Base-by-base conservation (phyloP, 139 green algal genomes). In the Chlorella vulgaris region DNA sequence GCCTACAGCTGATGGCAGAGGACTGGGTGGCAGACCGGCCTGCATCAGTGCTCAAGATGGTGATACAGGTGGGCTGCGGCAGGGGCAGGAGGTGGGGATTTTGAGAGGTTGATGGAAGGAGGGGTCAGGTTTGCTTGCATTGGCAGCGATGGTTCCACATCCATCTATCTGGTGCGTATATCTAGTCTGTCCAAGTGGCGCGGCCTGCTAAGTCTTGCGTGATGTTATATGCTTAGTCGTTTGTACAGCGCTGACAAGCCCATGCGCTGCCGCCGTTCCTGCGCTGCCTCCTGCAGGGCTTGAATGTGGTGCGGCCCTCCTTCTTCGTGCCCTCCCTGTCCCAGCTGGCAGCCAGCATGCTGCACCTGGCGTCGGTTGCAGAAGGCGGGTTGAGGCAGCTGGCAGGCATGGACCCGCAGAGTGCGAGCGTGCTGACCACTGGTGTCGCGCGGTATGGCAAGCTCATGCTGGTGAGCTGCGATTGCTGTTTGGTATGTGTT, bases 271-370 rank as follows among this genome's bases (percentile, higher is more conserved):
- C n/a, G n/a, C n/a, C n/a, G n/a, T n/a, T n/a, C n/a, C n/a, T n/a
- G n/a, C n/a, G n/a, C 68, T 33, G 2, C 26, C 24, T 19, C 28
- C n/a, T 3, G 3, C 70, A 78, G 63, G 76, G 76, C 76, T 31
- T 82, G 21, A 82, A 61, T 29, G 42, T 82, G 13, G 21, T 82
- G n/a, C 43, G 87, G 4, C 89, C 91, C 22, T 60, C 62, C 6
- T 87, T 95, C 80, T 86, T 89, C n/a, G 39, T 73, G 6, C 58
- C 88, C 47, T 80, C 96, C 80, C 84, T 97, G 29, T 38, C 51
- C 2, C 61, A 88, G 83, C 88, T 96, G 53, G 73, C 87, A 21
- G 61, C 69, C 28, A 82, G 88, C 73, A 76, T 91, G 74, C 3
- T 42, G 69, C 58, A 74, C 73, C 83, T 85, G 69, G 53, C 70